Base-by-base conservation (phyloP, 2,329 filamentous ascomycete genomes). In the Didymella lethalis region DNA sequence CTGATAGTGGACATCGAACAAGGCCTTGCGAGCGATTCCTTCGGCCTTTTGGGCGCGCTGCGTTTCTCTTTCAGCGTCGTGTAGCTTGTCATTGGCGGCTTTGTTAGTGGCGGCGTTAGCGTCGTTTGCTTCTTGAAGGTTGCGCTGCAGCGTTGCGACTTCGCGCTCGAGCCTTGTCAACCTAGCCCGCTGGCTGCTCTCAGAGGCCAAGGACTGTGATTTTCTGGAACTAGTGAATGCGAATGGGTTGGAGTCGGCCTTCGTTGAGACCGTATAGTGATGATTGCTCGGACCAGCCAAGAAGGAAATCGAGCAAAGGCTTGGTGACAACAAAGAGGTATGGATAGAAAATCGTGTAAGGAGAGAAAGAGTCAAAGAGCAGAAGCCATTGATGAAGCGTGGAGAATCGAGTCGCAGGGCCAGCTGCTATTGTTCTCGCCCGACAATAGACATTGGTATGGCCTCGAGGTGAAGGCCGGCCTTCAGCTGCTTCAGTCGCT, bases 41-140 rank as follows among this genome's bases (percentile, higher is more conserved):
- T 58, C 55, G 44, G 55, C 55, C 10, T 45, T 20, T 45, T 53
- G 44, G 6, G 55, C 49, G 48, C 55, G 55, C 45, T 48, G 43
- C 38, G 18, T 20, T 29, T 53, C 48, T 45, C 44, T 53, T 48
- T 58, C 7, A 44, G 49, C 36, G 20, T 48, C 18, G 36, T 8
- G 16, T 16, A 38, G 16, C 8, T 38, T 18, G 16, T 38, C 48
- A 34, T 53, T 57, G 36, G 53, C 53, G 5, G n/a, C 36, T 40
- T 20, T 18, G 18, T n/a, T 20, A n/a, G 31, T 32, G 4, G 25
- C 40, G 0, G 18, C 29, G 31, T 32, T 32, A 18, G 34, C 26
- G 23, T 49, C 45, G 11, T 49, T 44, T 26, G 29, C 25, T 3
- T 36, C 16, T 4, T 10, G 28, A 14, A 36, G 7, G 18, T 53